Base-by-base conservation (phyloP, 2,329 filamentous ascomycete genomes). In the Aspergillus ochraceus region DNA sequence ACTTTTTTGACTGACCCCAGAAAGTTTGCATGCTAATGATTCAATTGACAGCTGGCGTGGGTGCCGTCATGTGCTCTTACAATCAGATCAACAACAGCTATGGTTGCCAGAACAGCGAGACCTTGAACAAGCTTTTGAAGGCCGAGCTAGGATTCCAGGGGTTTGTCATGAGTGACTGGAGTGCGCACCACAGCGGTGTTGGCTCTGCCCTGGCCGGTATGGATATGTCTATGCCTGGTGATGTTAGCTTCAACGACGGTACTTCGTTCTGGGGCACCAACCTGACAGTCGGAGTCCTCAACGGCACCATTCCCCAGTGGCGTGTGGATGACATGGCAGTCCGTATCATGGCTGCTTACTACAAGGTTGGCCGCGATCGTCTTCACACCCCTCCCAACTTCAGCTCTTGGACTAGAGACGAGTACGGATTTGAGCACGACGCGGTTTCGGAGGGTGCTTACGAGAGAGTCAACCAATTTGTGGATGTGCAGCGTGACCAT, bases 241-340 rank as follows among this genome's bases (percentile, higher is more conserved):
- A 97, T 71, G 90, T 90, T 1, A 65, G 78, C 20, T 96, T 97
- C 78, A 86, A 90, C 74, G 86, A 84, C 4, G 90, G 90, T 6
- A 75, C 77, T 54, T 89, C 88, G 19, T 96, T 83, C 81, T 97
- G 90, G 90, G 94, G 94, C 10, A 80, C 88, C 29, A 98, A 98
- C 76, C 76, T 98, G 67, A 97, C 94, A 2, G 80, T 96, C 52
- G 91, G 91, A 1, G 88, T 97, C 6, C 77, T 96, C 67, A 97
- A 98, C 71, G 93, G 93, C 39, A 97, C 92, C 0, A 80, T 98
- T 32, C 91, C 94, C 0, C 86, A 90, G 66, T 96, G 90, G 84
- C 86, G 94, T 54, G 74, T 98, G 10, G 93, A 97, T 67, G 95
- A 98, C 71, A 96, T 97, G 89, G 91, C 87, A 5, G 89, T 92